A percentile compares a stretch with the other conserved stretches of the same genome.
These are phyloP conservation scores for Castanospermum australe DNA, from an alignment of 306 rosid genomes.

Conservation along the genomic window DNA sequence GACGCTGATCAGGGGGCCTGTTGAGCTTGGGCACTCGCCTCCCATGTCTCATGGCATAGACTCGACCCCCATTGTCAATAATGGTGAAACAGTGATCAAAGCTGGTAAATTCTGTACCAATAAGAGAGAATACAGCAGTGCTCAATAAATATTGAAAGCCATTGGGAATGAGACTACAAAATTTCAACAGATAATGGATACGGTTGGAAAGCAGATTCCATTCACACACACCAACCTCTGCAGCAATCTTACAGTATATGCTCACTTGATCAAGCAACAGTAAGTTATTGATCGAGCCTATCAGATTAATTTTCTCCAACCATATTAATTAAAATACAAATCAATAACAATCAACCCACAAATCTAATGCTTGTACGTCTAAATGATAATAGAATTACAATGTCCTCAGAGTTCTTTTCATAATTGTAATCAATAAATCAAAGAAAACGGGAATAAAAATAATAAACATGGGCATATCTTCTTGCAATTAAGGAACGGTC, in stretches of 20 bases:
- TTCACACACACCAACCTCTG: not conserved
- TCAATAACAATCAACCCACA: not conserved
- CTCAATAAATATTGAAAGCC: slow-evolving; percentile 8
- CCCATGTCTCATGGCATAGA: slow-evolving; percentile 94
- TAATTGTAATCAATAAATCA: not conserved
- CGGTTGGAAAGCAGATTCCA: not conserved
- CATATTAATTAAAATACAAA: not conserved
- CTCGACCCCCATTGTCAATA: slow-evolving; percentile 65
- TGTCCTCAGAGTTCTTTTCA: not conserved
- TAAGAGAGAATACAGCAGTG: not conserved
- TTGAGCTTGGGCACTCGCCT: slow-evolving; percentile 87
- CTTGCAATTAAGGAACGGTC: not conserved
- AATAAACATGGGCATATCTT: not conserved
- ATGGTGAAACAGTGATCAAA: slow-evolving; percentile 50
- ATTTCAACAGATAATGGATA: slow-evolving; percentile 9
- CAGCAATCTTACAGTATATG: not conserved
- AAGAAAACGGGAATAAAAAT: too few species aligned
- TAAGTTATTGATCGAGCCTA: not conserved
- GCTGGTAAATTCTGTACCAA: slow-evolving; percentile 52
- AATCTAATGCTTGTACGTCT: not conserved
- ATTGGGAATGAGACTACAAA: not conserved
- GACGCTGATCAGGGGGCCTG: slow-evolving; percentile 92
- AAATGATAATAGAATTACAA: not conserved
- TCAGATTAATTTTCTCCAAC: not conserved
- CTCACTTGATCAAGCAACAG: not conserved